phyloP scores from a whole-genome alignment of 2,329 filamentous ascomycete genomes.

The Epicoccum nigrum region DNA sequence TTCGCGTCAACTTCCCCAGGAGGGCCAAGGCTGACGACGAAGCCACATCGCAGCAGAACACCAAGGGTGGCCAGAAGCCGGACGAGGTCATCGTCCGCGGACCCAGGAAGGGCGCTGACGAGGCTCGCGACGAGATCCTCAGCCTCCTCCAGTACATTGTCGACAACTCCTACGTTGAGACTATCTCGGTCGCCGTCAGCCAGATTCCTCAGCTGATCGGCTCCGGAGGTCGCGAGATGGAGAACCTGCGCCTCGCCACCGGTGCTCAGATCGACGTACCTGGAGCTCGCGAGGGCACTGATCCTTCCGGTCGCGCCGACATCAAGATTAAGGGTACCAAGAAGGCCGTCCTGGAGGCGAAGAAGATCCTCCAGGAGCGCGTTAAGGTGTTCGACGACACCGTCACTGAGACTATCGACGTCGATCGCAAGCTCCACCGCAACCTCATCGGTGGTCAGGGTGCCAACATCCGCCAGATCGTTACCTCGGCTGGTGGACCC shows the following conservation, averaged over 20 bases:
- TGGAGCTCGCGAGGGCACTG: constrained; percentile 72
- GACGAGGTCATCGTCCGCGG: constrained; percentile 93
- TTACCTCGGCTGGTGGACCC: constrained; percentile 85
- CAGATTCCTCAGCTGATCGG: constrained; percentile 95
- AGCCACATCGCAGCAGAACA: constrained; percentile 68
- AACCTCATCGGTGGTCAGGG: constrained; percentile 87
- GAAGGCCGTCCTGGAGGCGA: constrained; percentile 86
- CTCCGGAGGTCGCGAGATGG: constrained; percentile 86
- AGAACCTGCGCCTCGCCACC: constrained; percentile 82
- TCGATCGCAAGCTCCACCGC: constrained; percentile 95
- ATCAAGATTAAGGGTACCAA: constrained; percentile 94
- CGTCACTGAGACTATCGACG: constrained; percentile 79
- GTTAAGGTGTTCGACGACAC: constrained; percentile 87
- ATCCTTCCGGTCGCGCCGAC: constrained; percentile 73
- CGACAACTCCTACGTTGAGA: constrained; percentile 82
- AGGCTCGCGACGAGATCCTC: constrained; percentile 88
- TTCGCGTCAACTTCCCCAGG: constrained; percentile 95
- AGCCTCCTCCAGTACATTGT: constrained; percentile 87
- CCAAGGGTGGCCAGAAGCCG: constrained; percentile 70
- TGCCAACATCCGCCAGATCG: constrained; percentile 82
- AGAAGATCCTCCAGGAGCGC: constrained; percentile 87
- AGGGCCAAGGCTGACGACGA: constrained; percentile 67
- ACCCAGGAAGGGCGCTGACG: constrained; percentile 89
- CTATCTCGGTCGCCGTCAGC: constrained; percentile 84
- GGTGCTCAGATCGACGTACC: constrained; percentile 93